A percentile compares a stretch with the other conserved stretches of the same genome.
Conservation (phyloP, 129 eudicot genomes). For the Ambrosia trifida region DNA sequence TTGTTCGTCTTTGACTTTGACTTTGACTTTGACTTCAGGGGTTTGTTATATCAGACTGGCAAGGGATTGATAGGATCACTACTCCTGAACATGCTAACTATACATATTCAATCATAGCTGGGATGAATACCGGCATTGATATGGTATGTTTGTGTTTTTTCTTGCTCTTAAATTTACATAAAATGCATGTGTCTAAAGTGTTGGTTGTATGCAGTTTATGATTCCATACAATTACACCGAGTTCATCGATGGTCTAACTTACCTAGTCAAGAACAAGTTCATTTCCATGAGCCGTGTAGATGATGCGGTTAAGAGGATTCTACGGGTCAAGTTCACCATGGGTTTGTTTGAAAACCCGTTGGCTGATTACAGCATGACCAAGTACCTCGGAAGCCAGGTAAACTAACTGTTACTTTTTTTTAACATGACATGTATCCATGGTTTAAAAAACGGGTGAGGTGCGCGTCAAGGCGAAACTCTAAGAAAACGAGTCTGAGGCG, state of each 20-base stretch:
- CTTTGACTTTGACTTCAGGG: slow-evolving; percentile 43
- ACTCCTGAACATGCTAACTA: slow-evolving; percentile 60
- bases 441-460: no score
- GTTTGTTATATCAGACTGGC: slow-evolving; percentile 60
- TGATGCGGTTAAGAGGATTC: slow-evolving; percentile 72
- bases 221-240: slow-evolving; percentile 62
- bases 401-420: neutral
- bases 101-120: slow-evolving; percentile 48
- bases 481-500: no score
- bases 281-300: slow-evolving; percentile 68
- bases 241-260: slow-evolving; percentile 44
- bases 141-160: slow-evolving; percentile 38
- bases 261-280: slow-evolving; percentile 50
- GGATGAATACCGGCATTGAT: slow-evolving; percentile 61
- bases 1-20: neutral
- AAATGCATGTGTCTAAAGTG: no score
- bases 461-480: no score
- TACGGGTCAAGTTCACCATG: slow-evolving; percentile 67
- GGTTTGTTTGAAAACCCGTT: slow-evolving; percentile 78
- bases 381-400: slow-evolving; percentile 70
- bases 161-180: neutral
- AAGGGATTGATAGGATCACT: slow-evolving; percentile 61
- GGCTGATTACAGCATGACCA: slow-evolving; percentile 62
- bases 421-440: no score
- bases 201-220: slow-evolving; percentile 60